phyloP scores from a whole-genome alignment of 306 rosid genomes.

The Alnus rubra region DNA sequence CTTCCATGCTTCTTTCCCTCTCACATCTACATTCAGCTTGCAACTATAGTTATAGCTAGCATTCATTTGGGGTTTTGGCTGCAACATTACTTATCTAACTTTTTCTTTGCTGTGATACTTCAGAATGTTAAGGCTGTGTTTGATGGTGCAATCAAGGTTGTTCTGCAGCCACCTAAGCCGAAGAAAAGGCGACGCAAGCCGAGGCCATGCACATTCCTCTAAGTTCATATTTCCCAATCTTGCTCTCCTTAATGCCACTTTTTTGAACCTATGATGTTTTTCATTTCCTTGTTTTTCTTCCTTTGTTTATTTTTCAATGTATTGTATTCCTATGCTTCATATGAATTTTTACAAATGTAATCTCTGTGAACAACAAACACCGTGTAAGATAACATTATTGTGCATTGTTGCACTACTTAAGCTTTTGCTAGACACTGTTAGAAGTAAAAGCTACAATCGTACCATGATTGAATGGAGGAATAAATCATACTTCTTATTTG shows the following conservation, averaged over 20 bases:
- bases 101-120: constrained; percentile 11
- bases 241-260: not conserved
- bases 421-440: not conserved
- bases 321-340: constrained; percentile 7
- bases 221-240: constrained; percentile 8
- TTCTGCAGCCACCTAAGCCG: constrained; percentile 55
- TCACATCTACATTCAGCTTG: not conserved
- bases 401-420: not conserved
- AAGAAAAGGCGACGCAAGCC: constrained; percentile 50
- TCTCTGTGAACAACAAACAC: constrained; percentile 3
- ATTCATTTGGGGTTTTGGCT: too few species aligned
- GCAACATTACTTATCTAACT: not conserved
- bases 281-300: not conserved
- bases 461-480: not conserved
- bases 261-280: constrained; percentile 13
- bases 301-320: not conserved
- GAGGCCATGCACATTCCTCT: constrained; percentile 39
- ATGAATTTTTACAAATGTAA: constrained; percentile 12
- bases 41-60: not conserved
- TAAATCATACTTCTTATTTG: not conserved
- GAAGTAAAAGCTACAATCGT: not conserved
- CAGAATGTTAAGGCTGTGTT: constrained; percentile 66
- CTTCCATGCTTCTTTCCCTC: not conserved
- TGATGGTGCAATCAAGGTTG: constrained; percentile 72
- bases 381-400: constrained; percentile 14